phyloP scores from a whole-genome alignment of 2,329 filamentous ascomycete genomes.

The Aureobasidium sp. region DNA sequence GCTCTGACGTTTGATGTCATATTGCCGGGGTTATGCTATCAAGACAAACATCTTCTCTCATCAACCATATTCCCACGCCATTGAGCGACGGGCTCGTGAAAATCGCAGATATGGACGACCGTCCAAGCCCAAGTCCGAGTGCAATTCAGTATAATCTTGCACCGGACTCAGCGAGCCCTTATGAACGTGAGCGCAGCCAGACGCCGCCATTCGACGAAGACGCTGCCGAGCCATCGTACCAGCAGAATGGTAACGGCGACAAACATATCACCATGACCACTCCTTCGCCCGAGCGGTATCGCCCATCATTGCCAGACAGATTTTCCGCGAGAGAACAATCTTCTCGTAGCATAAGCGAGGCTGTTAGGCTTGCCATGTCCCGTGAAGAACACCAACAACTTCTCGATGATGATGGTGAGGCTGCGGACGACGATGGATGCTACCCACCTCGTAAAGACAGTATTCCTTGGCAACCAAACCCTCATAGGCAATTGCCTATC shows the following conservation, averaged over 20 bases:
- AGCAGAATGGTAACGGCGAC: background rate
- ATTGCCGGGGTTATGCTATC: background rate
- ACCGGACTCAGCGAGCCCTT: background rate
- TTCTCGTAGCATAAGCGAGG: constrained; percentile 31
- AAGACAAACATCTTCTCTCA: background rate
- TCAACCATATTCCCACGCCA: background rate
- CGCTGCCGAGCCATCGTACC: background rate
- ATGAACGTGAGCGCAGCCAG: background rate
- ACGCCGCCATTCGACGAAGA: background rate
- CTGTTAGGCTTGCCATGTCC: constrained; percentile 33
- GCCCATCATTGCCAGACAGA: constrained; percentile 25
- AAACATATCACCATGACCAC: constrained; percentile 23
- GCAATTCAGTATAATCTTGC: constrained; percentile 1
- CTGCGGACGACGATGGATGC: constrained; percentile 41
- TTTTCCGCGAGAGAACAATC: constrained; percentile 25
- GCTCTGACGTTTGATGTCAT: constrained; percentile 10
- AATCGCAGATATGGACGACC: constrained; percentile 1
- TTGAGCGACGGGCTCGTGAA: background rate
- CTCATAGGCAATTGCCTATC: constrained; percentile 59
- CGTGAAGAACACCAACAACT: constrained; percentile 45
- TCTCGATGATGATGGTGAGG: constrained; percentile 38
- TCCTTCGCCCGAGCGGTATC: constrained; percentile 19
- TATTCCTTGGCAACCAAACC: constrained; percentile 42
- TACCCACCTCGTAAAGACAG: constrained; percentile 33
- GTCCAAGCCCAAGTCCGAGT: constrained; percentile 11